Evolutionary conservation across 345 rosid genomes (phyloP), one percentile per base, ranked within the genome.

Genomic region (Capsella bursapastoris): DNA sequence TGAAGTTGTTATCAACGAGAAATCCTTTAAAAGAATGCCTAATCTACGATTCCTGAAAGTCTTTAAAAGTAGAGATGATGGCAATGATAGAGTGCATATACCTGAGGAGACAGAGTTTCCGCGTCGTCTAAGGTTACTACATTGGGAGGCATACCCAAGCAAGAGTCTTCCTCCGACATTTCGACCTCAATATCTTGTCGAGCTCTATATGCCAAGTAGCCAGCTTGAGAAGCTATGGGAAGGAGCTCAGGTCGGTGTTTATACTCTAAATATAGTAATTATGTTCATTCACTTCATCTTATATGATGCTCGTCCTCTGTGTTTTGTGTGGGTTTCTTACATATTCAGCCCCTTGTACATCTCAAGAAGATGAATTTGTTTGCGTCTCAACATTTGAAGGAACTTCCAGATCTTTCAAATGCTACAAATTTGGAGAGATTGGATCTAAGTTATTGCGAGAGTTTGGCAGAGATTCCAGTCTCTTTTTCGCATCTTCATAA

Each of bases 41-140:
- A 77, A 73, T 73, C 75, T 79, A 13, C 73, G 35, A 57, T 64
- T 79, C 18, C 67, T 77, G 0, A 73, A 8, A 34, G 41, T 79
- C 4, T 69, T 53, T 12, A 37, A 58, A 2, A 60, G 34, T 31
- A 51, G 31, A 41, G 4, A 28, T 22, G 47, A 25, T 55, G 64
- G n/a, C 3, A 37, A 58, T 16, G 22, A 35, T 12, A 25, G 5
- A 7, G 0, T 44, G 15, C 12, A 32, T 14, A 64, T 75, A 55
- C 62, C 64, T 1, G 68, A 44, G 14, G 41, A 25, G 2, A 67
- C 44, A 28, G 59, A 65, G 2, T 44, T 47, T 8, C 66, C 77
- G 0, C 2, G 8, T 2, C 47, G 66, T 37, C 44, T 80, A 14
- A 55, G 69, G 35, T 55, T 40, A 41, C 16, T 83, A 29, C 2